Evolutionary conservation across 1,284 basidiomycete genomes (phyloP), one percentile per base, ranked within the genome.

Genomic region (Cutaneotrichosporon arboriforme): DNA sequence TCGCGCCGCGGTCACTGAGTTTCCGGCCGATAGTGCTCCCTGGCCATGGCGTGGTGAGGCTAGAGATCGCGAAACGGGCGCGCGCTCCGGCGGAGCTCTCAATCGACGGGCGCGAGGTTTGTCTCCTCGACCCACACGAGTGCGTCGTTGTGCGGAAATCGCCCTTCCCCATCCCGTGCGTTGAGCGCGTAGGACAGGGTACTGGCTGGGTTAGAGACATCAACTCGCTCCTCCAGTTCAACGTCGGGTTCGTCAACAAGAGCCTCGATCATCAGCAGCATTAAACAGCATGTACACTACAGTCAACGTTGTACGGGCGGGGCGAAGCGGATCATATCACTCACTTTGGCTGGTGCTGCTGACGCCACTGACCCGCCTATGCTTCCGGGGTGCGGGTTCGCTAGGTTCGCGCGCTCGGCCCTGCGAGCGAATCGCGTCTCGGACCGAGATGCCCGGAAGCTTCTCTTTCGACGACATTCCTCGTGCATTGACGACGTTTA

Each of bases 191-290:
- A 1, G 87, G 88, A 8, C 87, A 87, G 64, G 89, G 90, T 63
- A 88, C 92, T 62, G 89, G 91, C 64, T 97, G 93, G 93, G 90
- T 97, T 20, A 79, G 88, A 56, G 94, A 97, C 71, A 96, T 97
- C 75, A 97, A 97, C 70, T 90, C 88, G 58, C 74, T 93, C 54
- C 74, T 93, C 54, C 89, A 92, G 75, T 93, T 92, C 75, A 93
- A 93, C 62, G 87, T 87, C 31, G 90, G 89, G 0, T 93, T 93
- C 72, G 77, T 87, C 70, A 91, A 89, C 74, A 93, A 91, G 75
- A 70, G 67, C 39, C 47, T 63, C 37, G 43, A 45, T 14, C 31
- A 45, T 8, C 43, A 18, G 12, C 31, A 31, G 33, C 43, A 45
- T 35, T 45, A 45, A 31, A 8, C 10, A 13, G 23, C 40, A 41